Base-by-base conservation (phyloP, 2,329 filamentous ascomycete species). In the Microsporum ferrugineum region DNA sequence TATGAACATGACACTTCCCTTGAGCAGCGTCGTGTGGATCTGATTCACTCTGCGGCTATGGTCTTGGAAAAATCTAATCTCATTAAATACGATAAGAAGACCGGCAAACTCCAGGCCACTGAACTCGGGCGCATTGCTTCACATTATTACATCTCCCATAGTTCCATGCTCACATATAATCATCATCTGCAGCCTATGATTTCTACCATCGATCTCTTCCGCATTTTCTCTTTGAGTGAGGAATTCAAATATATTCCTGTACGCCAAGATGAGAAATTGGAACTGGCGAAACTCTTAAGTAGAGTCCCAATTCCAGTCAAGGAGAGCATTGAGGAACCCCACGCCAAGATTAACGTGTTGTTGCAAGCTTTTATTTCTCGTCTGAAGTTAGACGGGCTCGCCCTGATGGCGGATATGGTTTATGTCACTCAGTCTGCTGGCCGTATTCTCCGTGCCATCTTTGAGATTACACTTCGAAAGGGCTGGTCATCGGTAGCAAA, bases 171-270 rank as follows among this genome's bases (percentile, higher is more conserved):
- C 66, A 96, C 89, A 0, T 99, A 99, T 78, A 96, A 96, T 72
- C 89, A 88, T 71, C 87, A 97, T 66, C 89, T 99, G 56, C 91
- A 96, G 71, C 91, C 92, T 12, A 90, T 88, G 8, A 94, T 96
- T 68, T 90, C 88, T 31, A 89, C 89, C 4, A 96, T 99, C 65
- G 94, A 99, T 75, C 82, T 99, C 47, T 97, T 99, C 84, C 87
- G 95, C 47, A 86, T 99, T 33, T 99, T 99, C 71, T 88, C 95
- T 10, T 82, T 97, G 39, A 97, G 94, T 70, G 90, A 95, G 60
- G 94, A 99, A 74, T 99, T 99, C 81, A 97, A 96, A 75, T 99
- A 95, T 73, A 99, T 99, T 47, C 94, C 94, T 1, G 92, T 99
- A 39, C 88, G 94, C 47, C 91, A 96, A 70, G 94, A 99, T 69